phyloP scores from a whole-genome alignment of 257 asterid genomes.

The Solanum lycopersicoides region DNA sequence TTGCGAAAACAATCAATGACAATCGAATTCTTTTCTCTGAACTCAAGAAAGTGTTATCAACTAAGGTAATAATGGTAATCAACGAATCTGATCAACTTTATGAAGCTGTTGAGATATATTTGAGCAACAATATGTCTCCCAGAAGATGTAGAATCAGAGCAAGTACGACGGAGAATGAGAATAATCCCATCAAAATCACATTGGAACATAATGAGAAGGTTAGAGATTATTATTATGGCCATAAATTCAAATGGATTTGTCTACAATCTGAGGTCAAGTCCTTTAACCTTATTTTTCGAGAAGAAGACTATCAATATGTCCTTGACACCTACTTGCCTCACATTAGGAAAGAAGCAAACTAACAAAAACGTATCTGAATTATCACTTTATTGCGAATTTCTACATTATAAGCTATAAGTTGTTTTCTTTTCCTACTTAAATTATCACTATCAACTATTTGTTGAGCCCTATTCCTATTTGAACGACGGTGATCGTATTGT shows the following conservation, averaged over 20 bases:
- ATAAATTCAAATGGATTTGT: not conserved
- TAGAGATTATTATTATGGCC: not conserved
- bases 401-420: too few relatives aligned
- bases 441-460: not conserved
- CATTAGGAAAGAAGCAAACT: not conserved
- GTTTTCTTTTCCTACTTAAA: too few relatives aligned
- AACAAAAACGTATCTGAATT: not conserved
- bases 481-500: too few relatives aligned
- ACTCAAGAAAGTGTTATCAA: not conserved
- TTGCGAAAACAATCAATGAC: not conserved
- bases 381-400: not conserved
- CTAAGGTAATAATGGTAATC: not conserved
- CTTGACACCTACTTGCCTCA: not conserved
- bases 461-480: not conserved
- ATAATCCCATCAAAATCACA: not conserved
- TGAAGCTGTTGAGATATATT: conserved; percentile 11
- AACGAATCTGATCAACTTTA: conserved; percentile 7
- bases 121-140: conserved; percentile 1
- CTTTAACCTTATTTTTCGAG: not conserved
- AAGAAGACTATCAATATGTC: not conserved
- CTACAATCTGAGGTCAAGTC: not conserved
- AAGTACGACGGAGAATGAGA: too few relatives aligned
- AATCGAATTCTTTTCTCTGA: not conserved
- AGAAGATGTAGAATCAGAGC: too few relatives aligned
- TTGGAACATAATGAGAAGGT: conserved; percentile 1